These are phyloP conservation scores for Knufia fluminis DNA, from an alignment of 2,329 filamentous ascomycete species.

Conservation along the genomic window DNA sequence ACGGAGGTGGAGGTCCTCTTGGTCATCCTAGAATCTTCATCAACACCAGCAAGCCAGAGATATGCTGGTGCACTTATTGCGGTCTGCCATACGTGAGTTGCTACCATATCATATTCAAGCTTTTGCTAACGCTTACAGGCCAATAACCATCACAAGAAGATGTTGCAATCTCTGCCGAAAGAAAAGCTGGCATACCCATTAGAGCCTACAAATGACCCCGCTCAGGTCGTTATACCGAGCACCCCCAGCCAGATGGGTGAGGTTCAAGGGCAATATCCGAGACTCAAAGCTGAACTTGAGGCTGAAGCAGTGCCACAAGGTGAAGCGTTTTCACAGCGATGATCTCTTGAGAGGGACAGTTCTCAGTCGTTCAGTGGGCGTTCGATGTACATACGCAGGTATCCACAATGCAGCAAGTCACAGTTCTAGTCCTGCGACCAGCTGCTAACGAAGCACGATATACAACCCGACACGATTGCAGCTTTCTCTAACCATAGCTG, in stretches of 20 bases:
- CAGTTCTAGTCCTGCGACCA: not conserved
- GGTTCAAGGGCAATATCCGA: slow-evolving; percentile 20
- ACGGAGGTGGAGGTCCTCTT: slow-evolving; percentile 80
- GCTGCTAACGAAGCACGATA: not conserved
- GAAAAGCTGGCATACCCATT: slow-evolving; percentile 66
- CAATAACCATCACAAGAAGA: slow-evolving; percentile 75
- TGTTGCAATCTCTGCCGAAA: slow-evolving; percentile 70
- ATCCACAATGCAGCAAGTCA: not conserved
- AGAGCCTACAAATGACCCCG: slow-evolving; percentile 49
- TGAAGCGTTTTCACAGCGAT: slow-evolving; percentile 1
- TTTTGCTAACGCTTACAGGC: slow-evolving; percentile 49
- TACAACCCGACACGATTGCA: too few species aligned
- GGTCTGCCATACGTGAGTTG: slow-evolving; percentile 77
- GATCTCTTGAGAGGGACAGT: not conserved
- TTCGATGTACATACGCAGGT: slow-evolving; percentile 1
- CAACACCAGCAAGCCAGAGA: slow-evolving; percentile 95
- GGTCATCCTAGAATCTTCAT: slow-evolving; percentile 94
- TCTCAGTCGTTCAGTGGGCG: not conserved
- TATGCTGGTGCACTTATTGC: slow-evolving; percentile 83
- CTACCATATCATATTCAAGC: not conserved
- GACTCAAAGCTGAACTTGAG: slow-evolving; percentile 17
- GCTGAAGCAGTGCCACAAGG: not conserved
- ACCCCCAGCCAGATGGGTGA: slow-evolving; percentile 19
- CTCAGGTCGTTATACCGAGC: slow-evolving; percentile 50
- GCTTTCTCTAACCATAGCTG: too few species aligned